Evolutionary conservation across 1,284 basidiomycete genomes (phyloP), one percentile per base, ranked within the genome.

Genomic region (Cryptococcus floricola): DNA sequence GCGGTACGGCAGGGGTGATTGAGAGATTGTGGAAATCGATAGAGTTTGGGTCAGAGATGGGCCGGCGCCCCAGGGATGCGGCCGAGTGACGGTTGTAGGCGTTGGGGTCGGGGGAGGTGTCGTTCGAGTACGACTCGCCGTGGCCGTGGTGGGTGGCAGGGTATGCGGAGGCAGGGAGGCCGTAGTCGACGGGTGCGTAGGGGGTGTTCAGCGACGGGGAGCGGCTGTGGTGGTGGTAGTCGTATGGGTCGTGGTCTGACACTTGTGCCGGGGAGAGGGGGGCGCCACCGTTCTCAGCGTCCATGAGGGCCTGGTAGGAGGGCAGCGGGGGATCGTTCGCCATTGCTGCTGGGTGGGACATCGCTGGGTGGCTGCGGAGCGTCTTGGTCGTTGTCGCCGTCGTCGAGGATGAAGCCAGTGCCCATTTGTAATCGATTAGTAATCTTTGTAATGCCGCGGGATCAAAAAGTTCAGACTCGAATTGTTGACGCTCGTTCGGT

Each of bases 131-230:
- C 28, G 48, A 39, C 9, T 55, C 50, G 10, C 31, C 48, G 37
- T 60, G 53, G 27, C 52, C 55, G 19, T 57, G 52, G 46, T 48
- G 52, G 16, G 55, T 44, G 9, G 59, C 49, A 12, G 58, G 39
- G 43, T 60, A 55, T 4, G 49, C 56, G 10, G 60, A 61, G 1
- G 56, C 48, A 16, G 69, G 70, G 19, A 59, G 59, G 10, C 62
- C 65, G 47, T 76, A 76, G 57, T 74, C 71, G 47, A 74, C 71
- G 0, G 71, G 73, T 9, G 71, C 64, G 50, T 68, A 76, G 0
- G 74, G 69, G 4, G 71, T 54, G 23, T 65, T 62, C 3, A 63
- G 44, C 19, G 56, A 59, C 9, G 62, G 60, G 18, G 55, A 54
- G 14, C 66, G 61, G 18, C n/a, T 31, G 44, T 62, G 64, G 14